phyloP scores from a whole-genome alignment of 148 eudicot genomes.

The Rhododendron ferrugineum region DNA sequence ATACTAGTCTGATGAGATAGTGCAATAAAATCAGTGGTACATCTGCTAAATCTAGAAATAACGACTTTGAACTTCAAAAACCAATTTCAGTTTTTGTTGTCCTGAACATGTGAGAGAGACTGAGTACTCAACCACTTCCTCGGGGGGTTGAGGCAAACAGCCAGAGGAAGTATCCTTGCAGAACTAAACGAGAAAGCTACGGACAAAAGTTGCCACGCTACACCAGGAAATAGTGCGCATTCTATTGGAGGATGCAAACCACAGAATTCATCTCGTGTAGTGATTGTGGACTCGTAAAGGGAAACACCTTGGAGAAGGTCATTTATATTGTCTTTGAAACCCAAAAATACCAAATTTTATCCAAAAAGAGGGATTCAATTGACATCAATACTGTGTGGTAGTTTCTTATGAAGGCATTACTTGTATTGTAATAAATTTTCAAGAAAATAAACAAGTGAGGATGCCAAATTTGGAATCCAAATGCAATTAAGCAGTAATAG shows the following conservation, averaged over 20 bases:
- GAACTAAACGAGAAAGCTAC: background rate
- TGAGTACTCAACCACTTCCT: background rate
- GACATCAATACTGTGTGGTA: background rate
- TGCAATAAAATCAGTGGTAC: background rate
- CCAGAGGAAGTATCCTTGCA: background rate
- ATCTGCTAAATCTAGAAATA: background rate
- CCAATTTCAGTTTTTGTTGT: background rate
- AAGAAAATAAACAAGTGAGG: background rate
- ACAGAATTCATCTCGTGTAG: background rate
- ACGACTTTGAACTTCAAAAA: background rate
- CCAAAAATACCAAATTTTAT: background rate
- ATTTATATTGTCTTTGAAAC: background rate
- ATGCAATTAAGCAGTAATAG: background rate
- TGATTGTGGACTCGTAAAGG: no score
- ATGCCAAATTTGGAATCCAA: background rate
- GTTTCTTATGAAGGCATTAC: background rate
- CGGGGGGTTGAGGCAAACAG: background rate
- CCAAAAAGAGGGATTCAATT: background rate
- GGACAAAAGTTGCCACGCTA: background rate
- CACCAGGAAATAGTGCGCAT: background rate
- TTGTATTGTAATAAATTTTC: background rate
- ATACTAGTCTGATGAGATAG: background rate
- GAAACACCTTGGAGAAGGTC: background rate
- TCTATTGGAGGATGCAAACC: background rate
- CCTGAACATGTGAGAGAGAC: background rate